These are phyloP conservation scores for Hygrophorus pudorinus DNA, from an alignment of 768 basidiomycete genomes.

Conservation along the genomic window DNA sequence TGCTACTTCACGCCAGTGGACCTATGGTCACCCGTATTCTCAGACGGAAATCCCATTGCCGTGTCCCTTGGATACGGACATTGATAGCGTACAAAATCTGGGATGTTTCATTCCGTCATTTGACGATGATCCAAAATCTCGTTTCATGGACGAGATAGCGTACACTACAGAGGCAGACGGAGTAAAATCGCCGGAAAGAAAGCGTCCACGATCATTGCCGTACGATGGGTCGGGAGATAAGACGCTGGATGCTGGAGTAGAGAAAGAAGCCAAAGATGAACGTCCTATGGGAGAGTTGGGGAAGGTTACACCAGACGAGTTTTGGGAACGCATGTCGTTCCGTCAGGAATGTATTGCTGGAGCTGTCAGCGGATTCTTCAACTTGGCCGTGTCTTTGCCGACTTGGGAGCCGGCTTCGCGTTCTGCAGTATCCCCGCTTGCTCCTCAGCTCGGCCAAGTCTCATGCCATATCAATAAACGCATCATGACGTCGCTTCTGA, in stretches of 20 bases:
- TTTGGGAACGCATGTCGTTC: constrained; percentile 97
- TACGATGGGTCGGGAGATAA: constrained; percentile 15
- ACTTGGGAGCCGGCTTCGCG: constrained; percentile 9
- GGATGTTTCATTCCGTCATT: constrained; percentile 81
- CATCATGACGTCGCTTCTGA: constrained; percentile 57
- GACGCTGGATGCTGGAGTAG: constrained; percentile 12
- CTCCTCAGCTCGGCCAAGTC: constrained; percentile 51
- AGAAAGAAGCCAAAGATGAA: constrained; percentile 29
- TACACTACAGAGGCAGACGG: constrained; percentile 53
- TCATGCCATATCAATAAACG: constrained; percentile 59
- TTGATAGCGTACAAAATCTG: constrained; percentile 24
- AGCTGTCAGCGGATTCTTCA: constrained; percentile 89
- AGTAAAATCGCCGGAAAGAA: constrained; percentile 50
- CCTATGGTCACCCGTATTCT: constrained; percentile 74
- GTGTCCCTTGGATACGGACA: constrained; percentile 24
- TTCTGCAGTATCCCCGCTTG: constrained; percentile 31
- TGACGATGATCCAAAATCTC: constrained; percentile 94
- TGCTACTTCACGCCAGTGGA: constrained; percentile 34
- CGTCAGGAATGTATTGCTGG: constrained; percentile 91
- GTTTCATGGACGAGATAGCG: constrained; percentile 88
- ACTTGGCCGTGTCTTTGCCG: constrained; percentile 37
- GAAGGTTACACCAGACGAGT: constrained; percentile 64
- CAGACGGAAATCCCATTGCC: constrained; percentile 39
- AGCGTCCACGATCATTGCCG: constrained; percentile 36
- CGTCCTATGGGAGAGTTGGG: constrained; percentile 42